Conservation (phyloP, 495 filamentous ascomycete genomes). For the Astrocystis sublimbata region DNA sequence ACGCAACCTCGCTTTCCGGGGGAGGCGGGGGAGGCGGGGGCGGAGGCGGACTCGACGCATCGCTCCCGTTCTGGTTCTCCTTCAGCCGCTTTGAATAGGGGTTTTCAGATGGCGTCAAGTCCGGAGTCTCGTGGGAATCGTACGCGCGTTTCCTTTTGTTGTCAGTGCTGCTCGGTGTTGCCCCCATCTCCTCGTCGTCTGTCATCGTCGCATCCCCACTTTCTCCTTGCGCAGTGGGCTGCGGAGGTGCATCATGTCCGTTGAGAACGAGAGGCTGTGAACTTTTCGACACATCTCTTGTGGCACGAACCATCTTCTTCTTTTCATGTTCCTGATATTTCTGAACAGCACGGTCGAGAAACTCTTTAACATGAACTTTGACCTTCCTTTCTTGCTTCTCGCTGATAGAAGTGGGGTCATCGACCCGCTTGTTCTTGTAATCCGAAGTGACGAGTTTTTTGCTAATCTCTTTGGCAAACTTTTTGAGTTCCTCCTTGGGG, state of each 20-base stretch:
- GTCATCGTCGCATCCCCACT: slow-evolving; percentile 55
- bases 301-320: slow-evolving; percentile 47
- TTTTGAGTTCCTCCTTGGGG: slow-evolving; percentile 83
- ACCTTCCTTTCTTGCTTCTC: slow-evolving; percentile 78
- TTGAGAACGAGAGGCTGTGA: slow-evolving; percentile 6
- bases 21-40: slow-evolving; percentile 46
- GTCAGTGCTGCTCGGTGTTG: slow-evolving; percentile 39
- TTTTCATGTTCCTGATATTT: slow-evolving; percentile 73
- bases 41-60: slow-evolving; percentile 35
- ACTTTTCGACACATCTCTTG: slow-evolving; percentile 23
- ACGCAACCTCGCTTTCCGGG: slow-evolving; percentile 20
- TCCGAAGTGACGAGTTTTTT: slow-evolving; percentile 88
- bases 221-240: slow-evolving; percentile 31
- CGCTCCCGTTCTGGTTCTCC: slow-evolving; percentile 45
- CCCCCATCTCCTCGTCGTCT: slow-evolving; percentile 53
- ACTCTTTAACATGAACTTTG: slow-evolving; percentile 77
- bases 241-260: slow-evolving; percentile 30
- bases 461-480: slow-evolving; percentile 80
- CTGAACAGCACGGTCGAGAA: slow-evolving; percentile 77
- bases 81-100: slow-evolving; percentile 52
- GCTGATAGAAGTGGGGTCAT: slow-evolving; percentile 78
- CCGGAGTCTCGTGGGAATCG: slow-evolving; percentile 34
- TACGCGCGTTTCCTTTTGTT: slow-evolving; percentile 66
- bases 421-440: slow-evolving; percentile 81
- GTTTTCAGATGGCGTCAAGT: slow-evolving; percentile 44